These are phyloP conservation scores for Saprolegnia diclina DNA, from an alignment of 352 stramenopile genomes.

Conservation along the genomic window DNA sequence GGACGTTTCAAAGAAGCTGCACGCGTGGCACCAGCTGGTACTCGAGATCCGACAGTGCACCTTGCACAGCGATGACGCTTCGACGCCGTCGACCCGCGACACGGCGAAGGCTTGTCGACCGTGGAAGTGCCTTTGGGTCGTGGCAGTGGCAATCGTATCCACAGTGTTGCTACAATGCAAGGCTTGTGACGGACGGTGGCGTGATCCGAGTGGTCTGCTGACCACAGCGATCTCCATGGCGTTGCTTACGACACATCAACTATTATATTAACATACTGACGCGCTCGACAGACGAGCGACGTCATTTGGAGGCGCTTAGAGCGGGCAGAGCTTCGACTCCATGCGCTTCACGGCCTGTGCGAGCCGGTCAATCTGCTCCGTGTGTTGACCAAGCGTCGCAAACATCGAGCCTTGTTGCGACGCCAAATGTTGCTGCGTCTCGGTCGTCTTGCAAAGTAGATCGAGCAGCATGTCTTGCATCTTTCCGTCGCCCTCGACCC, in stretches of 20 bases:
- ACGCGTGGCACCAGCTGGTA: background rate
- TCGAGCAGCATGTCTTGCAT: slow-evolving; percentile 25
- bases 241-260: no score
- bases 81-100: background rate
- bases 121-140: no score
- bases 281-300: no score
- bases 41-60: background rate
- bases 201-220: no score
- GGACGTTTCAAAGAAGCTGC: background rate
- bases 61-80: background rate
- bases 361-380: slow-evolving; percentile 23
- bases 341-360: slow-evolving; percentile 15
- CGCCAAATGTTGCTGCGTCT: slow-evolving; percentile 26
- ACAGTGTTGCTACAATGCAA: no score
- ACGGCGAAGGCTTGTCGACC: no score
- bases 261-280: no score
- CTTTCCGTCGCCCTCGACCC: background rate
- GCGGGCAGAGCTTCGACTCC: slow-evolving; percentile 21
- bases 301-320: background rate
- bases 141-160: no score
- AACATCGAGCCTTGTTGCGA: slow-evolving; percentile 24
- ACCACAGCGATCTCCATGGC: no score
- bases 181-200: no score
- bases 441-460: slow-evolving; percentile 22
- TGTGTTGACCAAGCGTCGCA: slow-evolving; percentile 21